Base-by-base conservation (phyloP, 73 alveolate species). In the Blepharisma stoltei region DNA sequence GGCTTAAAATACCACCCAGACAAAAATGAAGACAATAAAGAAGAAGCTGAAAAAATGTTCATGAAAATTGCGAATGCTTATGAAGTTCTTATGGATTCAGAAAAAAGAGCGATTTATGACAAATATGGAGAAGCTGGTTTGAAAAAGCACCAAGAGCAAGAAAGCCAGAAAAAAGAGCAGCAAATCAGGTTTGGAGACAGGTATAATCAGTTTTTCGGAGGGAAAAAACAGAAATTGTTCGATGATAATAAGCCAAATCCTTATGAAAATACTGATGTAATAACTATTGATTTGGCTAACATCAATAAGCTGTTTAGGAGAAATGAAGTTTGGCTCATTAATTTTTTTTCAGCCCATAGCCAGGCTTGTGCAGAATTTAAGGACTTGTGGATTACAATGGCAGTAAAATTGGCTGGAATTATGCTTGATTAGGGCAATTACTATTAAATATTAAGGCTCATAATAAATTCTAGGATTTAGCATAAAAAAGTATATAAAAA, bases 371-470 rank as follows among this genome's bases (percentile, higher is more conserved):
- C 82, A 54, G 84, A 82, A 44, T 60, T 77, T 32, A 84, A 80
- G 21, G 94, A 91, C 68, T 91, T 87, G 70, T 92, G 92, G 87
- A 85, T 68, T 50, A 86, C 85, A 54, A 82, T 97, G 7, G 97
- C 99, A 47, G 93, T 91, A 50, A 90, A 92, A 79, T 78, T 93
- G 78, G 86, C 93, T 83, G 99, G 99, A 14, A 93, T 97, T 38
- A 78, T n/a, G n/a, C n/a, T n/a, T n/a, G n/a, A n/a, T n/a, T n/a
- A n/a, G n/a, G n/a, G n/a, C n/a, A n/a, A n/a, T n/a, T n/a, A n/a
- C n/a, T n/a, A n/a, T n/a, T n/a, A n/a, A n/a, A n/a, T n/a, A n/a
- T n/a, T n/a, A n/a, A n/a, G n/a, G n/a, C n/a, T n/a, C n/a, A n/a
- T n/a, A n/a, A n/a, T n/a, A n/a, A n/a, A n/a, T n/a, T n/a, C n/a